Base-by-base conservation (phyloP, 1,284 basidiomycete species). In the Puccinia hordei region DNA sequence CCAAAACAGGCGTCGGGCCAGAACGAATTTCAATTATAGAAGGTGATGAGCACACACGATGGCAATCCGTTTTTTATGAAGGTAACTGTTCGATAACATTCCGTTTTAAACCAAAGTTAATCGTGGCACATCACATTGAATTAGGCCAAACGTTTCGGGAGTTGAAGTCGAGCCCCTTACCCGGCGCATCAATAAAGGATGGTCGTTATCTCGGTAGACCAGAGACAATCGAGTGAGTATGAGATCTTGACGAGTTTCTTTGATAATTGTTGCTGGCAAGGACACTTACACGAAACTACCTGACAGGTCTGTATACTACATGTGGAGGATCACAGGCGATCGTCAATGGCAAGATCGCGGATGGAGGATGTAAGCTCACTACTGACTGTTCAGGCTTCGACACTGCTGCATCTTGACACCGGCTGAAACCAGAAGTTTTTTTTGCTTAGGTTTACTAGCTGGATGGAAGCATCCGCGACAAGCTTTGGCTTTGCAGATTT, bases 321-420 rank as follows among this genome's bases (percentile, higher is more conserved):
- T 88, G 87, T 89, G 87, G 84, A 86, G 89, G 59, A 83, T 89
- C 41, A 89, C 89, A 0, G 89, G 89, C 30, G 88, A 89, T 83
- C 83, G 84, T 10, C 86, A 86, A 80, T 89, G 89, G 89, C 88
- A 88, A 83, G 81, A 81, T 41, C 27, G 81, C 55, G 89, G 89
- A 3, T 90, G 89, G 89, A 86, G 87, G 82, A 89, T 89, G 89
- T 90, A 27, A 61, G 66, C 35, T 8, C 0, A 27, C n/a, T 49
- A 6, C 46, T 15, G 17, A 15, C 13, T 49, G 17, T 49, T 10
- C 9, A 49, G 6, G 46, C 46, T 49, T 19, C 5, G 38, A 27
- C 12, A 49, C 38, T 12, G 22, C 49, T 49, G 10, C 10, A 49
- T 49, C 46, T 8, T 8, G 13, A 49, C 8, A 49, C 46, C 2